Evolutionary conservation across 495 filamentous ascomycete species (phyloP).

Genomic region (Tuber magnatum): DNA sequence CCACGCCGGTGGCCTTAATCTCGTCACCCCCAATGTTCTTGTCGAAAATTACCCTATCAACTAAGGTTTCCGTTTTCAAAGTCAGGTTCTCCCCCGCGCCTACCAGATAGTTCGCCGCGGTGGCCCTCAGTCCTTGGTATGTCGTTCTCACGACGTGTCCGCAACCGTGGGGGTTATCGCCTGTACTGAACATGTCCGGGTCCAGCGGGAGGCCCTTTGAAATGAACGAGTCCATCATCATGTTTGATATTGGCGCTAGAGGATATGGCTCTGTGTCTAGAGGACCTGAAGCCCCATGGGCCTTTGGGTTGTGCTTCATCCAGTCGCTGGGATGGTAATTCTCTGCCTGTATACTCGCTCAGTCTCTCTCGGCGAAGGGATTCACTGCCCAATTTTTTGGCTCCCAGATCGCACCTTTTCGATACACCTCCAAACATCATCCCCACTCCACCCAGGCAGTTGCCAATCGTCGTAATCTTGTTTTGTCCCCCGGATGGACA

Average conservation of each 20-base stretch:
- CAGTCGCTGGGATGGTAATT: slow-evolving; percentile 44
- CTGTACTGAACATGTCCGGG: slow-evolving; percentile 50
- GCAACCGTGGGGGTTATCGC: slow-evolving; percentile 48
- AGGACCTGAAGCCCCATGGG: slow-evolving; percentile 46
- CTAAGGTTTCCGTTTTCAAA: slow-evolving; percentile 43
- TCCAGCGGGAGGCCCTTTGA: slow-evolving; percentile 46
- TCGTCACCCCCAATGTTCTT: slow-evolving; percentile 25
- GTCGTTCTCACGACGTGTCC: slow-evolving; percentile 50
- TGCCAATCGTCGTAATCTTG: slow-evolving; percentile 60
- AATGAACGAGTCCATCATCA: slow-evolving; percentile 47
- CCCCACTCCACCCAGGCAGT: slow-evolving; percentile 50
- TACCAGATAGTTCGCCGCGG: slow-evolving; percentile 47
- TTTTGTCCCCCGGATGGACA: slow-evolving; percentile 55
- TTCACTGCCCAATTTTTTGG: neutral
- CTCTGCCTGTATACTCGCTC: slow-evolving; percentile 42
- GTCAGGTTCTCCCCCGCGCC: slow-evolving; percentile 40
- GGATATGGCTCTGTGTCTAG: slow-evolving; percentile 49
- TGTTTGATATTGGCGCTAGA: slow-evolving; percentile 48
- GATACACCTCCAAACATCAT: slow-evolving; percentile 52
- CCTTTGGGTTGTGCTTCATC: slow-evolving; percentile 43
- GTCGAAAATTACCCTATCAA: slow-evolving; percentile 40
- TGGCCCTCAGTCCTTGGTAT: slow-evolving; percentile 48
- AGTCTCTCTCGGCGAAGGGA: neutral
- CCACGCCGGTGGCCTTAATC: slow-evolving; percentile 39
- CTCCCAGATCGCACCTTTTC: slow-evolving; percentile 42